Base-by-base conservation (phyloP, 345 rosid species). In the Gynandropsis gynandra region DNA sequence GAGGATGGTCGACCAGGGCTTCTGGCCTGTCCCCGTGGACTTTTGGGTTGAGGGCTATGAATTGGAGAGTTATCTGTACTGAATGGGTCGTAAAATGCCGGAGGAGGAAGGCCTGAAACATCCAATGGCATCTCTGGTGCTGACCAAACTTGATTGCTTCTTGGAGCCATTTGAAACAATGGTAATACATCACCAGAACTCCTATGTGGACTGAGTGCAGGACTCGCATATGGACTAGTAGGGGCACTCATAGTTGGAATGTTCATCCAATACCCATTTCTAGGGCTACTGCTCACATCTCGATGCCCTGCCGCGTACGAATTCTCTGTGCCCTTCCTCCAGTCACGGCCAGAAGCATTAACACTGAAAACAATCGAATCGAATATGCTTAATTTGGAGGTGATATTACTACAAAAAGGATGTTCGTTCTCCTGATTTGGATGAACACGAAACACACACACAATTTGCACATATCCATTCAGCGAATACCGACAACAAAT, bases 51-150 rank as follows among this genome's bases (percentile, higher is more conserved):
- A 2, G 96, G 98, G 56, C 89, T 87, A n/a, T 77, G 80, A 52
- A 74, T 76, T 0, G 98, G 94, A 32, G 98, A 80, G 53, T 42
- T 74, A 29, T 84, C 95, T 13, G 69, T 49, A 53, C 88, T 86
- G 61, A 65, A 64, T 4, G 76, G 73, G 60, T 82, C 93, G 40
- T 64, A 64, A 59, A 50, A 79, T 1, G 86, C 80, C 19, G 87
- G 83, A 15, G 87, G 81, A 65, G 77, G 78, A 6, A 63, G 72
- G 9, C 79, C 82, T 1, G 80, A 68, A 31, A 68, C 59, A 54
- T 80, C 89, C 0, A 53, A 41, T 1, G 78, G 73, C 85, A 79
- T 80, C 75, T 87, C 96, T 0, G 88, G 89, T 0, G 95, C 84
- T 13, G 98, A 87, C 93, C 96, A 92, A 1, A 61, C 84, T 69